Conservation (phyloP, 2,329 filamentous ascomycete genomes). For the Fusarium vanettenii region DNA sequence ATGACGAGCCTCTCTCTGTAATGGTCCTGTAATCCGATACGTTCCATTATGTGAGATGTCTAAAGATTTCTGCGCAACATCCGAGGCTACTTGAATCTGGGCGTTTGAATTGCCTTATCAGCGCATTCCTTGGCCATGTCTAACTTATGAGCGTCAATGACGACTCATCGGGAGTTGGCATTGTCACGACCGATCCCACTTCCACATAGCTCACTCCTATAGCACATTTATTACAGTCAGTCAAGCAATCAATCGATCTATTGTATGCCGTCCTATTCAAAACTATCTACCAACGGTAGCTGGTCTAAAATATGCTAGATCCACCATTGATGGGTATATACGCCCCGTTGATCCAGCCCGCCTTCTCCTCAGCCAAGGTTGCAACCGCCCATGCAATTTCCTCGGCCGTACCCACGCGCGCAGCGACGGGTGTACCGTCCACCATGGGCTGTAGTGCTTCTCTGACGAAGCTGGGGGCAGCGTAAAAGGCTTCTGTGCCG, state of each 20-base stretch:
- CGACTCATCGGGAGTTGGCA: neutral
- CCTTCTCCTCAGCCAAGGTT: neutral
- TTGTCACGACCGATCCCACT: neutral
- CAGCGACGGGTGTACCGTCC: neutral
- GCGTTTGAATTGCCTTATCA: neutral
- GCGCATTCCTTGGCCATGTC: neutral
- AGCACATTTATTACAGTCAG: neutral
- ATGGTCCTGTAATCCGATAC: too few species aligned
- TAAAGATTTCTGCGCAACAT: too few species aligned
- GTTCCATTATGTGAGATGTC: too few species aligned
- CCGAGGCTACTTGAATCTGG: too few species aligned
- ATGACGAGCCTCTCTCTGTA: too few species aligned
- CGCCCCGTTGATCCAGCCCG: neutral
- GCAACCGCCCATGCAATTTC: neutral
- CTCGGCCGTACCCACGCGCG: neutral
- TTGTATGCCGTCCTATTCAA: too few species aligned
- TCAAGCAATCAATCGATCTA: too few species aligned
- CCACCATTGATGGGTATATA: neutral
- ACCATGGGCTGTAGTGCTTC: neutral
- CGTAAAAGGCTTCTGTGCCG: slow-evolving; percentile 29
- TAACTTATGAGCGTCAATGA: neutral
- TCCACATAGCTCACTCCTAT: neutral
- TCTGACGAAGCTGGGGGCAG: neutral
- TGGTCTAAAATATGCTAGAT: neutral
- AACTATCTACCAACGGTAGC: too few species aligned